A percentile compares a stretch with the other conserved stretches of the same genome.
These are phyloP conservation scores for Albatrellus sp. DNA, from an alignment of 1,284 basidiomycete genomes.

Conservation along the genomic window DNA sequence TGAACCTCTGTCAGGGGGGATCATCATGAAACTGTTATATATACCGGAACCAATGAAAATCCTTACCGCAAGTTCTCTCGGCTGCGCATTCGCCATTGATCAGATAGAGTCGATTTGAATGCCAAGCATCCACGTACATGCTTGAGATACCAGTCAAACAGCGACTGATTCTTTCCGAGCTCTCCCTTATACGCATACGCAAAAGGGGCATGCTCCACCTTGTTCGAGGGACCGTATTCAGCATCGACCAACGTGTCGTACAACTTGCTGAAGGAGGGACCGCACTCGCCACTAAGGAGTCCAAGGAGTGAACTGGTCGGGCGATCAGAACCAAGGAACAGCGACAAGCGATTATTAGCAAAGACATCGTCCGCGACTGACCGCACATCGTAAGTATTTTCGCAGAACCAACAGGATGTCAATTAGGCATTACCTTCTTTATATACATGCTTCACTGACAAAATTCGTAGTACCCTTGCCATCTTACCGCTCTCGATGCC, in stretches of 20 bases:
- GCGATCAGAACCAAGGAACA: slow-evolving; percentile 10
- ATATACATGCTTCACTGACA: slow-evolving; percentile 1
- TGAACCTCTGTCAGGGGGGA: neutral
- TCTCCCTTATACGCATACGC: slow-evolving; percentile 5
- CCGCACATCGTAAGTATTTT: neutral
- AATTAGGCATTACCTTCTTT: neutral
- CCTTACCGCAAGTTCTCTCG: neutral
- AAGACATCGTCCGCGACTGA: slow-evolving; percentile 10
- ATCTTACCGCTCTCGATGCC: neutral
- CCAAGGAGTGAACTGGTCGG: neutral
- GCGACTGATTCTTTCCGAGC: neutral
- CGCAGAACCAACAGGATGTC: neutral
- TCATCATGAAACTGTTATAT: neutral
- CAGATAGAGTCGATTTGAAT: neutral
- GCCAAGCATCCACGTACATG: neutral
- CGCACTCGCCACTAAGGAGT: slow-evolving; percentile 10
- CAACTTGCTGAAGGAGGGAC: slow-evolving; percentile 10
- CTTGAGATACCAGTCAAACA: slow-evolving; percentile 12
- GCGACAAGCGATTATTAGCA: slow-evolving; percentile 15
- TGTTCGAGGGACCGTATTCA: slow-evolving; percentile 12
- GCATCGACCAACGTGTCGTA: slow-evolving; percentile 16
- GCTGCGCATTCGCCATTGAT: neutral
- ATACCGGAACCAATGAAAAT: neutral
- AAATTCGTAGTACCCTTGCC: neutral
- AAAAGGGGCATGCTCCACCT: slow-evolving; percentile 13